Conservation (phyloP, 305 asterid species). For the Petunia hybrid region DNA sequence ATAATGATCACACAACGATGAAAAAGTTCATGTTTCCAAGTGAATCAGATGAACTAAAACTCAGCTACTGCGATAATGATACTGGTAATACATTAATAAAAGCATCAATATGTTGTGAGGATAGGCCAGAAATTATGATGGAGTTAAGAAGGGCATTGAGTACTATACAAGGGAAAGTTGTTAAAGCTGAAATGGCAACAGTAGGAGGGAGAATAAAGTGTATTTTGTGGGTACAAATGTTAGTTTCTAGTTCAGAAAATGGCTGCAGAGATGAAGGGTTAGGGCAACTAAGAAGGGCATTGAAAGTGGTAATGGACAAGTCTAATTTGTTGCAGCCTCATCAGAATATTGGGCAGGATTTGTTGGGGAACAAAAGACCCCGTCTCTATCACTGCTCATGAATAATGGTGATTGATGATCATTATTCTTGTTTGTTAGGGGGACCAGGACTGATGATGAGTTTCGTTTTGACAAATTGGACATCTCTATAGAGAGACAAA, state of each 20-base stretch:
- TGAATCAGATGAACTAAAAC: slow-evolving; percentile 68
- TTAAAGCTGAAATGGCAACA: slow-evolving; percentile 79
- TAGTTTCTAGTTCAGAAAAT: neutral
- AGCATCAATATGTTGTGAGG: slow-evolving; percentile 76
- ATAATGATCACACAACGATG: slow-evolving; percentile 26
- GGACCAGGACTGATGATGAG: slow-evolving; percentile 3
- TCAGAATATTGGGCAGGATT: slow-evolving; percentile 54
- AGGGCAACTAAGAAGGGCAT: slow-evolving; percentile 59
- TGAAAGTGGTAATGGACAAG: slow-evolving; percentile 72
- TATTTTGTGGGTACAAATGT: slow-evolving; percentile 58
- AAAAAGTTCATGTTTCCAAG: slow-evolving; percentile 49
- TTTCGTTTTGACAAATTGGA: slow-evolving; percentile 7
- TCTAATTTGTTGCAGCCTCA: slow-evolving; percentile 47
- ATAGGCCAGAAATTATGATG: slow-evolving; percentile 64
- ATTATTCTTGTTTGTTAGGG: neutral
- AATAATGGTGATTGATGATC: neutral
- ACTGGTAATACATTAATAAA: slow-evolving; percentile 45
- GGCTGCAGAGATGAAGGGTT: slow-evolving; percentile 48
- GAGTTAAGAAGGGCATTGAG: slow-evolving; percentile 69
- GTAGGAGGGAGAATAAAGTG: slow-evolving; percentile 80
- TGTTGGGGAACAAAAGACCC: slow-evolving; percentile 70
- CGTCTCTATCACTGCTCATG: slow-evolving; percentile 68
- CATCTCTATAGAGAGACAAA: slow-evolving; percentile 30
- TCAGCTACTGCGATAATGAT: slow-evolving; percentile 45
- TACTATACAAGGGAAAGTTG: slow-evolving; percentile 61